Evolutionary conservation across 768 basidiomycete genomes (phyloP).

Genomic region (Tubosaeta brunneosetosa): DNA sequence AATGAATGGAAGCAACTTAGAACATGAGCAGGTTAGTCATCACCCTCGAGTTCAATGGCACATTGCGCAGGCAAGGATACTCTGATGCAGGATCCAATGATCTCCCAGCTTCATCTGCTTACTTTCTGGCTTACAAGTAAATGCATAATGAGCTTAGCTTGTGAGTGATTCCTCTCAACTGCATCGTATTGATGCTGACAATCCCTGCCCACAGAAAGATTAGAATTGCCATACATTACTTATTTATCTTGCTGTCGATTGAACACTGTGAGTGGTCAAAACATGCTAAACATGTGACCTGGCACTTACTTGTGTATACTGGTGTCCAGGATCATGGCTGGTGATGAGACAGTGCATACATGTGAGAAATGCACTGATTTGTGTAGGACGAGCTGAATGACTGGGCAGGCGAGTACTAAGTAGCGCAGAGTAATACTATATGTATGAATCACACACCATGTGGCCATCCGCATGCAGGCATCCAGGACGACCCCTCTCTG

Average conservation of each 20-base stretch:
- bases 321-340: too few relatives aligned
- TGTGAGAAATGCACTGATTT: too few relatives aligned
- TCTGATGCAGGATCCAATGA: conserved; percentile 81
- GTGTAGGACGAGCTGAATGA: too few relatives aligned
- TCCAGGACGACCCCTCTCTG: too few relatives aligned
- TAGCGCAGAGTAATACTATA: too few relatives aligned
- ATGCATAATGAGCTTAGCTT: conserved; percentile 19
- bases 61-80: conserved; percentile 76
- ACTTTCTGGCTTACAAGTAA: conserved; percentile 78
- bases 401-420: too few relatives aligned
- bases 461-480: too few relatives aligned
- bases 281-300: too few relatives aligned
- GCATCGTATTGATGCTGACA: conserved; percentile 1
- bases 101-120: conserved; percentile 80
- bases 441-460: too few relatives aligned
- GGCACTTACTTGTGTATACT: too few relatives aligned
- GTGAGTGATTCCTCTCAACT: conserved; percentile 12
- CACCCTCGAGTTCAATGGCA: conserved; percentile 78
- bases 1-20: too few relatives aligned
- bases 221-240: conserved; percentile 12
- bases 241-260: conserved; percentile 16
- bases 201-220: not conserved
- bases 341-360: too few relatives aligned
- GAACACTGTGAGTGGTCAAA: conserved; percentile 5
- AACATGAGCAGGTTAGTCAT: conserved; percentile 39